phyloP scores from a whole-genome alignment of 2,329 filamentous ascomycete species.

The Sclerotinia trifoliorum region DNA sequence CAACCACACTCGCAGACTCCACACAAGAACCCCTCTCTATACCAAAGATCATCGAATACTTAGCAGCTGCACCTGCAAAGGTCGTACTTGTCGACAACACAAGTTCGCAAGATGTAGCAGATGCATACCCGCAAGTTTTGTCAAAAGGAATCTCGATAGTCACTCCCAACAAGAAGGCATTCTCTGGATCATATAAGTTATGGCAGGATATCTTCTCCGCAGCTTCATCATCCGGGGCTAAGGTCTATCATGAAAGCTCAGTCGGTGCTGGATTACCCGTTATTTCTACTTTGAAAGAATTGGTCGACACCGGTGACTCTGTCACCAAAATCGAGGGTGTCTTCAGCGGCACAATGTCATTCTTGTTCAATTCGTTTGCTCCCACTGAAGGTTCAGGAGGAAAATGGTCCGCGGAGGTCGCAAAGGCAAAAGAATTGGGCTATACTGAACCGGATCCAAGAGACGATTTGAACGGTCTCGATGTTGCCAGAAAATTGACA shows the following conservation, averaged over 20 bases:
- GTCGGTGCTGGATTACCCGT: slow-evolving; percentile 92
- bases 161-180: slow-evolving; percentile 98
- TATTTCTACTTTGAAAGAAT: slow-evolving; percentile 87
- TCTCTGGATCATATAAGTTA: slow-evolving; percentile 75
- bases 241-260: slow-evolving; percentile 92
- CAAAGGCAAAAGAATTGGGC: slow-evolving; percentile 86
- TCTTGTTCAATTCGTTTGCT: slow-evolving; percentile 96
- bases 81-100: slow-evolving; percentile 94
- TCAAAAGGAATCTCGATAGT: slow-evolving; percentile 83
- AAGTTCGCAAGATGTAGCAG: slow-evolving; percentile 81
- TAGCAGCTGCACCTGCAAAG: slow-evolving; percentile 73
- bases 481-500: slow-evolving; percentile 93
- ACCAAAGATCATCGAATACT: slow-evolving; percentile 71
- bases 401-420: slow-evolving; percentile 87
- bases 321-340: slow-evolving; percentile 94
- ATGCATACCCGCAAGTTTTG: slow-evolving; percentile 78
- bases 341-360: slow-evolving; percentile 96
- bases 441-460: slow-evolving; percentile 89
- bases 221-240: slow-evolving; percentile 68
- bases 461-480: slow-evolving; percentile 82
- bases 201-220: slow-evolving; percentile 86
- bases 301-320: slow-evolving; percentile 90
- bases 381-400: slow-evolving; percentile 73
- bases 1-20: slow-evolving; percentile 63
- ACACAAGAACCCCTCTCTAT: slow-evolving; percentile 64